Conservation (phyloP, 352 stramenopile genomes). For the Globisporangium parvum region DNA sequence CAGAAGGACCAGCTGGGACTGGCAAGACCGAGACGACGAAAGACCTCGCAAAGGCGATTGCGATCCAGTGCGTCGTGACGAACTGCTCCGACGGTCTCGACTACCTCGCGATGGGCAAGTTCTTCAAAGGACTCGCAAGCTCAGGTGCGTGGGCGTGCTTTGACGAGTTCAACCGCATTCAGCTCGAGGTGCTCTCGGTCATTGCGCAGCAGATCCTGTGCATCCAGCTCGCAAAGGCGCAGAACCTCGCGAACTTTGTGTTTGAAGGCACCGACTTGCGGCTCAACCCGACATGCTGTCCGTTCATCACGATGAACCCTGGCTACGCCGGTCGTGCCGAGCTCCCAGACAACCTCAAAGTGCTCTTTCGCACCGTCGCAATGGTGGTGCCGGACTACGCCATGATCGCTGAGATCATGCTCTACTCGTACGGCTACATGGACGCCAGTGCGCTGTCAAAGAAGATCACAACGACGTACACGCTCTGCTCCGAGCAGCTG, state of each 20-base stretch:
- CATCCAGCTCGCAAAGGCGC: slow-evolving; percentile 85
- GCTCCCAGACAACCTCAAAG: slow-evolving; percentile 91
- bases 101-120: slow-evolving; percentile 92
- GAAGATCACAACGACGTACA: slow-evolving; percentile 94
- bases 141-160: slow-evolving; percentile 91
- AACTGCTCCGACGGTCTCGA: slow-evolving; percentile 89
- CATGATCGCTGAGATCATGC: slow-evolving; percentile 93
- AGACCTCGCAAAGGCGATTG: slow-evolving; percentile 88
- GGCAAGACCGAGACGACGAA: slow-evolving; percentile 93
- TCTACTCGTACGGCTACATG: slow-evolving; percentile 93
- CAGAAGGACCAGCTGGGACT: slow-evolving; percentile 86
- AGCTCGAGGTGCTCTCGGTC: slow-evolving; percentile 90
- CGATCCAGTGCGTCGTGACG: slow-evolving; percentile 91
- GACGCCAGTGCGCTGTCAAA: slow-evolving; percentile 86
- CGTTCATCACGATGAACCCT: slow-evolving; percentile 93
- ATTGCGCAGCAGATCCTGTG: slow-evolving; percentile 92
- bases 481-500: slow-evolving; percentile 92
- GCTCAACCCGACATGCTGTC: slow-evolving; percentile 87
- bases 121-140: slow-evolving; percentile 90
- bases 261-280: slow-evolving; percentile 90
- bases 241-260: slow-evolving; percentile 74
- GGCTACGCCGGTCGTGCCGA: slow-evolving; percentile 86
- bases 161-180: slow-evolving; percentile 92
- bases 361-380: slow-evolving; percentile 88
- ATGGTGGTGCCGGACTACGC: slow-evolving; percentile 95